Percentiles rank a stretch among this genome's conserved stretches.
Conservation (phyloP, 176 grass and related monocot species). For the Raddia distichophylla region DNA sequence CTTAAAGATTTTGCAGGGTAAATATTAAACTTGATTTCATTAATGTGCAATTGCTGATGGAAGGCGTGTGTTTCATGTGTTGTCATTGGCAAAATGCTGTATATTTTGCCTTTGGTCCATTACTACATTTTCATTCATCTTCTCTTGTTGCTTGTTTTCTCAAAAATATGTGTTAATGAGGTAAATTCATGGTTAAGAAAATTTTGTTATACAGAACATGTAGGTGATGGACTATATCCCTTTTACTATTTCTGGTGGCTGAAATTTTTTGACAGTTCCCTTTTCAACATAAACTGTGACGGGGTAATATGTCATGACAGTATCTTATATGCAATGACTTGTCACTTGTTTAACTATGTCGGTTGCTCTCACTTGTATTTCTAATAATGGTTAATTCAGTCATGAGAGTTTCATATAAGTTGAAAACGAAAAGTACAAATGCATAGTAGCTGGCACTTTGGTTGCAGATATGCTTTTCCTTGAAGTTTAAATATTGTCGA, state of each 20-base stretch:
- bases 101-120: background rate
- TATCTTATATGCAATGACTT: background rate
- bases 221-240: background rate
- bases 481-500: slow-evolving; percentile 1
- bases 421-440: background rate
- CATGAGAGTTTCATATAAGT: background rate
- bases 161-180: background rate
- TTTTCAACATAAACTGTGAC: background rate
- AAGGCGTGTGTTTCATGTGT: background rate
- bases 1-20: slow-evolving; percentile 95
- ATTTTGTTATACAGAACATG: background rate
- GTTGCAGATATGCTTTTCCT: background rate
- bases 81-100: slow-evolving; percentile 1
- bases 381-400: background rate
- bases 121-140: background rate
- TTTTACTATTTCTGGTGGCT: slow-evolving; percentile 1
- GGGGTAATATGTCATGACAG: slow-evolving; percentile 3
- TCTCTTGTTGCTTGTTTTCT: background rate
- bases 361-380: slow-evolving; percentile 1
- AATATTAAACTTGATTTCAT: slow-evolving; percentile 27
- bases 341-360: background rate
- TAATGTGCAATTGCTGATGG: background rate
- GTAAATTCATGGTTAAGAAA: background rate
- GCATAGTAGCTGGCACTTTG: slow-evolving; percentile 8
- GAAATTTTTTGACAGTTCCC: background rate